A percentile compares a stretch with the other conserved stretches of the same genome.
These are phyloP conservation scores for Ceratocystis diversiconidia DNA, from an alignment of 2,329 filamentous ascomycete genomes.

Conservation along the genomic window DNA sequence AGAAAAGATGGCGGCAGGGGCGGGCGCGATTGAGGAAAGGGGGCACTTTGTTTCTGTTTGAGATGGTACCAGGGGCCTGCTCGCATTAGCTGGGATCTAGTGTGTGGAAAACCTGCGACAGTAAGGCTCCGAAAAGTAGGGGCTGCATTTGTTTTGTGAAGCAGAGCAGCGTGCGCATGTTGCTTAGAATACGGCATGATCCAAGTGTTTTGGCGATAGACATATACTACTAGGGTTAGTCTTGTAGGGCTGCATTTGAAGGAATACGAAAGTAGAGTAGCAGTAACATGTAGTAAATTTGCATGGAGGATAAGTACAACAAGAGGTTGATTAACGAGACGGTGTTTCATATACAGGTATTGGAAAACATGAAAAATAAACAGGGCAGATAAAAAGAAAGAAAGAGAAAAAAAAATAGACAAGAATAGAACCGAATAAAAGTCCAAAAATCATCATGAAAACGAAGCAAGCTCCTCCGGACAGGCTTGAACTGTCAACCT, in stretches of 20 bases:
- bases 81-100: not conserved
- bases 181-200: not conserved
- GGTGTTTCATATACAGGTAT: too few relatives aligned
- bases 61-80: not conserved
- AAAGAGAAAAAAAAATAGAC: not conserved
- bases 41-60: not conserved
- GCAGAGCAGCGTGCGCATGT: not conserved
- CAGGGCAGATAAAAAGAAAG: not conserved
- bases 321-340: not conserved
- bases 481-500: constrained; percentile 9
- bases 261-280: not conserved
- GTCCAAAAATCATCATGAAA: not conserved
- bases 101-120: not conserved
- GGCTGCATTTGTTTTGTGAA: not conserved
- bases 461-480: not conserved
- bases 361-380: not conserved
- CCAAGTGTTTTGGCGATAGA: not conserved
- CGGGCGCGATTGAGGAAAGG: not conserved
- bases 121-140: not conserved
- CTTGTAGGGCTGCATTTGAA: not conserved
- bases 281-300: not conserved
- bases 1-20: not conserved
- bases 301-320: not conserved
- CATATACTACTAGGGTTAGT: not conserved
- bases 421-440: not conserved